Conservation (phyloP, 2,329 filamentous ascomycete genomes). For the Ophiobolus disseminans region DNA sequence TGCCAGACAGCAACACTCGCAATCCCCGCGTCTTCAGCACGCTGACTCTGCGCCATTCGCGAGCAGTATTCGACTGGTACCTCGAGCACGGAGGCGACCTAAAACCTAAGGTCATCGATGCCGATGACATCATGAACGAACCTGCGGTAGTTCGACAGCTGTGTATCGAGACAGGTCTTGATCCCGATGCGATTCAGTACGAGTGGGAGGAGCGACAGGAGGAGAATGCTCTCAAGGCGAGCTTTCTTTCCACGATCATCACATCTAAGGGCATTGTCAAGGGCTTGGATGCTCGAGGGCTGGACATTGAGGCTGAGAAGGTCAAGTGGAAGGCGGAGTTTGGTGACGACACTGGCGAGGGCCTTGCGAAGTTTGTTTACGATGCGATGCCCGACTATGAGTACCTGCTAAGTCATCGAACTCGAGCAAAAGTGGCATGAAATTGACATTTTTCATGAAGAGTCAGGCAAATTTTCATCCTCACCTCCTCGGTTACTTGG, state of each 20-base stretch:
- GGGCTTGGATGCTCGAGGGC: slow-evolving; percentile 6
- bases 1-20: background rate
- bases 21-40: background rate
- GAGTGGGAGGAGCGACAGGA: slow-evolving; percentile 16
- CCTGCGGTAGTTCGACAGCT: slow-evolving; percentile 13
- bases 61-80: slow-evolving; percentile 23
- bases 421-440: too few species aligned
- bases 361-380: slow-evolving; percentile 8
- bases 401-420: slow-evolving; percentile 14
- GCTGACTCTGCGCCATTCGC: slow-evolving; percentile 3
- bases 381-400: slow-evolving; percentile 22
- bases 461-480: too few species aligned
- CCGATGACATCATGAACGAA: slow-evolving; percentile 23
- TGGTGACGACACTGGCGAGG: slow-evolving; percentile 10
- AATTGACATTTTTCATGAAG: too few species aligned
- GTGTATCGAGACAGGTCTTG: slow-evolving; percentile 13
- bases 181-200: slow-evolving; percentile 18
- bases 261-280: slow-evolving; percentile 15
- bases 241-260: slow-evolving; percentile 13
- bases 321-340: slow-evolving; percentile 19
- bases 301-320: slow-evolving; percentile 16
- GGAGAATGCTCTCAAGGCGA: slow-evolving; percentile 5
- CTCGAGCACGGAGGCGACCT: background rate
- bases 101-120: slow-evolving; percentile 18
- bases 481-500: too few species aligned